phyloP scores from a whole-genome alignment of 1,284 basidiomycete genomes.

The Moniliella sp. region DNA sequence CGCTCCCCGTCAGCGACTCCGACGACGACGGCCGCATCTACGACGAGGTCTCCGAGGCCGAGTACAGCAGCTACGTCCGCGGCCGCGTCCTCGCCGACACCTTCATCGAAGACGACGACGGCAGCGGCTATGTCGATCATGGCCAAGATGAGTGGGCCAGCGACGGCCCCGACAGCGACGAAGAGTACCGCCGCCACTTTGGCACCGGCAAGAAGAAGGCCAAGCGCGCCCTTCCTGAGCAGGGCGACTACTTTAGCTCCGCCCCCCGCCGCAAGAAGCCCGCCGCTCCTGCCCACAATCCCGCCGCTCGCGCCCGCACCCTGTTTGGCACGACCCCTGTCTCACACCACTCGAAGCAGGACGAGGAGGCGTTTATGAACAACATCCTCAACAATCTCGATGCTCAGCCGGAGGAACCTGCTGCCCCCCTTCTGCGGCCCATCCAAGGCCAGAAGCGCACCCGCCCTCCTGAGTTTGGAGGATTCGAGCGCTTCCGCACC shows the following conservation, averaged over 20 bases:
- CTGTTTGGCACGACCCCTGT: no score
- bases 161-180: conserved; percentile 36
- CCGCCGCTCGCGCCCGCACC: no score
- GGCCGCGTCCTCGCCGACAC: conserved; percentile 71
- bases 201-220: conserved; percentile 23
- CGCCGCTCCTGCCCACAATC: no score
- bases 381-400: conserved; percentile 22
- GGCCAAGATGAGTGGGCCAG: conserved; percentile 72
- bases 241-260: conserved; percentile 4
- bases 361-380: conserved; percentile 32
- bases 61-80: conserved; percentile 66
- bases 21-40: conserved; percentile 50
- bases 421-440: no score
- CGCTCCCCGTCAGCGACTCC: no score
- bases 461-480: no score
- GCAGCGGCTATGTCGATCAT: conserved; percentile 77
- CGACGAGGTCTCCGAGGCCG: conserved; percentile 74
- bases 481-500: no score
- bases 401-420: no score
- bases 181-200: no score
- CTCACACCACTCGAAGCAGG: no score
- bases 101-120: conserved; percentile 75
- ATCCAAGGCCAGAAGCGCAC: no score
- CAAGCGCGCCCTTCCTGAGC: conserved; percentile 9
- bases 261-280: no score